These are phyloP conservation scores for Ophiosphaerella narmari DNA, from an alignment of 2,329 filamentous ascomycete genomes.

Conservation along the genomic window DNA sequence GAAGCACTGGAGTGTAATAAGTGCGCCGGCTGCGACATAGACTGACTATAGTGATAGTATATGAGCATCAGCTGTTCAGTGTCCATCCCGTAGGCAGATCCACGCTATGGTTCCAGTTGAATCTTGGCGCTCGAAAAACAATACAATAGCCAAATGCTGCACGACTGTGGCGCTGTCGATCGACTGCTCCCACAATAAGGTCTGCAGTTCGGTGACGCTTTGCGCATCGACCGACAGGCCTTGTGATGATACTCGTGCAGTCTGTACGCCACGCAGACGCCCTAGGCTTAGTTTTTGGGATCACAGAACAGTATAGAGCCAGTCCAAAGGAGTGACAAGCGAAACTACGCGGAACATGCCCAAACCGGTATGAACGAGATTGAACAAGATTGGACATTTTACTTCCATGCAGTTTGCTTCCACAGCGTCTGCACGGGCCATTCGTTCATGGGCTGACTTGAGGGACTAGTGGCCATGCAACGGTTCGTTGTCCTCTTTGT, in stretches of 20 bases:
- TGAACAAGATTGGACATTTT: conserved; percentile 16
- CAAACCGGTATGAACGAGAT: conserved; percentile 22
- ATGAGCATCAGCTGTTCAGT: conserved; percentile 17
- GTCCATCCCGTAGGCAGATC: conserved; percentile 10
- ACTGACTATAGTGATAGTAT: conserved; percentile 9
- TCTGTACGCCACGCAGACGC: conserved; percentile 14
- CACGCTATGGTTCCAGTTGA: conserved; percentile 16
- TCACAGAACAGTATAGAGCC: conserved; percentile 21
- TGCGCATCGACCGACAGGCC: conserved; percentile 20
- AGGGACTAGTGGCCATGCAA: conserved; percentile 31
- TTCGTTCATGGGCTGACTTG: conserved; percentile 37
- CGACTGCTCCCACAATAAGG: conserved; percentile 27
- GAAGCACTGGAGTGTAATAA: conserved; percentile 20
- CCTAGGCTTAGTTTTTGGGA: conserved; percentile 18
- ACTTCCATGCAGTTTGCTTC: conserved; percentile 28
- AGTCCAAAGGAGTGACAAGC: conserved; percentile 25
- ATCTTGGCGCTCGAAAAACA: conserved; percentile 28
- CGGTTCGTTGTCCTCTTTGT: conserved; percentile 29
- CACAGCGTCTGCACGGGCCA: conserved; percentile 39
- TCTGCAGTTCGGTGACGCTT: conserved; percentile 25
- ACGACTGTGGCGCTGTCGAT: conserved; percentile 41
- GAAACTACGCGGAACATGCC: conserved; percentile 22
- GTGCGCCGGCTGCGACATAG: conserved; percentile 20
- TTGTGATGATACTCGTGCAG: conserved; percentile 40
- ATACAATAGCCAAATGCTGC: conserved; percentile 38